Evolutionary conservation across 495 filamentous ascomycete genomes (phyloP).

Genomic region (Penicillium goetzii): DNA sequence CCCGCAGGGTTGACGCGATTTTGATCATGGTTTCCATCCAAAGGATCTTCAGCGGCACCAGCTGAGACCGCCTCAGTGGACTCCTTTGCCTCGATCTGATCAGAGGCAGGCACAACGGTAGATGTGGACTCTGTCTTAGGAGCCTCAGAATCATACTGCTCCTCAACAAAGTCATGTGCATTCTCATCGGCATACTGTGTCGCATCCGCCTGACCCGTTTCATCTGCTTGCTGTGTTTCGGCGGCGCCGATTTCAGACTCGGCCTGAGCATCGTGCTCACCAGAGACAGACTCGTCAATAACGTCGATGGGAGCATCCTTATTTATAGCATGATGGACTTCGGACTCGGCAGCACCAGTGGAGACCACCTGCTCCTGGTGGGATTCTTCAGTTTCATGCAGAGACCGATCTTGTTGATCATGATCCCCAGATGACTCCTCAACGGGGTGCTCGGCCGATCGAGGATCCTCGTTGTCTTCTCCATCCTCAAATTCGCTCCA

Average conservation of each 20-base stretch:
- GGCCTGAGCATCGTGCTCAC: slow-evolving; percentile 1
- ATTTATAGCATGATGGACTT: background rate
- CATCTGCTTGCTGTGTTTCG: slow-evolving; percentile 5
- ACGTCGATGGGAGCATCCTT: slow-evolving; percentile 14
- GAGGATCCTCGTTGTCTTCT: slow-evolving; percentile 24
- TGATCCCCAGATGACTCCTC: slow-evolving; percentile 5
- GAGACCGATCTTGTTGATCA: slow-evolving; percentile 6
- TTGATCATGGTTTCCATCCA: slow-evolving; percentile 22
- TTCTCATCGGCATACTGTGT: slow-evolving; percentile 11
- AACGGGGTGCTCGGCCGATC: slow-evolving; percentile 15
- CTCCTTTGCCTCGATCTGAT: slow-evolving; percentile 22
- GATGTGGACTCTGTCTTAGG: slow-evolving; percentile 39
- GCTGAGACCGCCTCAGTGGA: slow-evolving; percentile 20
- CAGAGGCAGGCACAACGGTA: slow-evolving; percentile 31
- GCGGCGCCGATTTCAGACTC: slow-evolving; percentile 1
- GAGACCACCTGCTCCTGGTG: background rate
- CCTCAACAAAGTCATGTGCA: slow-evolving; percentile 10
- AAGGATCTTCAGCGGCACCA: slow-evolving; percentile 6
- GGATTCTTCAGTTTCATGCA: slow-evolving; percentile 12
- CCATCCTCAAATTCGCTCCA: slow-evolving; percentile 45
- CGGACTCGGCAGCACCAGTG: background rate
- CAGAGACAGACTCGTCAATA: background rate
- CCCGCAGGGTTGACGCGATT: slow-evolving; percentile 13
- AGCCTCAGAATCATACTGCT: slow-evolving; percentile 35
- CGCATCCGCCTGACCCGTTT: background rate